phyloP scores from a whole-genome alignment of 495 filamentous ascomycete genomes.

The Evernia prunastri region DNA sequence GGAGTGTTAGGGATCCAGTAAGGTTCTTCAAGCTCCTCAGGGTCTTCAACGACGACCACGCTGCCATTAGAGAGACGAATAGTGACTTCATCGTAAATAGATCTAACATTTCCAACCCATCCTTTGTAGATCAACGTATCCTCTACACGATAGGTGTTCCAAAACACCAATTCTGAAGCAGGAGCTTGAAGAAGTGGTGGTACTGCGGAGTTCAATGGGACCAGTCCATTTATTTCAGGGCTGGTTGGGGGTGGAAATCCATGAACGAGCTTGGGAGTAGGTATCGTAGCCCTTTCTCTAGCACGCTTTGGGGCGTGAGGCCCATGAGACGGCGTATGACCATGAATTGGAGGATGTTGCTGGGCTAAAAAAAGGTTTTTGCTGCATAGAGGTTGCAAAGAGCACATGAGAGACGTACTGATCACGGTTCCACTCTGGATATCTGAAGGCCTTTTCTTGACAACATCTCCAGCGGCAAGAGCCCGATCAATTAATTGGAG shows the following conservation, averaged over 20 bases:
- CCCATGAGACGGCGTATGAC: conserved; percentile 24
- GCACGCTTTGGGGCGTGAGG: background rate
- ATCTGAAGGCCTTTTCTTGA: conserved; percentile 39
- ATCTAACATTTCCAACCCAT: conserved; percentile 36
- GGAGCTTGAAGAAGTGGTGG: conserved; percentile 14
- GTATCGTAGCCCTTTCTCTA: background rate
- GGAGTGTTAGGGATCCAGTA: conserved; percentile 20
- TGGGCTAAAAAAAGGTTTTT: conserved; percentile 24
- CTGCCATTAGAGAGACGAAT: conserved; percentile 33
- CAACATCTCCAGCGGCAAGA: conserved; percentile 38
- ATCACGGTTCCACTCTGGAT: conserved; percentile 39
- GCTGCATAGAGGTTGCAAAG: conserved; percentile 32
- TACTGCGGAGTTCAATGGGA: background rate
- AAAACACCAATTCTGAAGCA: conserved; percentile 29
- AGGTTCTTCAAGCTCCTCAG: conserved; percentile 31
- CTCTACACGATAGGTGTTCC: conserved; percentile 31
- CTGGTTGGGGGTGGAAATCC: conserved; percentile 10
- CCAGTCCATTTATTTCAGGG: background rate
- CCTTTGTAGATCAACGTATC: conserved; percentile 35
- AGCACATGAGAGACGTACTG: conserved; percentile 32
- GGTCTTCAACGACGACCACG: conserved; percentile 35
- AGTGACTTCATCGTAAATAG: conserved; percentile 30
- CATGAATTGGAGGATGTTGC: conserved; percentile 18
- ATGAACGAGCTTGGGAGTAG: conserved; percentile 4
- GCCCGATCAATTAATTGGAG: conserved; percentile 38